Conservation (phyloP, 352 stramenopile species). For the Paralagenidium karlingii region DNA sequence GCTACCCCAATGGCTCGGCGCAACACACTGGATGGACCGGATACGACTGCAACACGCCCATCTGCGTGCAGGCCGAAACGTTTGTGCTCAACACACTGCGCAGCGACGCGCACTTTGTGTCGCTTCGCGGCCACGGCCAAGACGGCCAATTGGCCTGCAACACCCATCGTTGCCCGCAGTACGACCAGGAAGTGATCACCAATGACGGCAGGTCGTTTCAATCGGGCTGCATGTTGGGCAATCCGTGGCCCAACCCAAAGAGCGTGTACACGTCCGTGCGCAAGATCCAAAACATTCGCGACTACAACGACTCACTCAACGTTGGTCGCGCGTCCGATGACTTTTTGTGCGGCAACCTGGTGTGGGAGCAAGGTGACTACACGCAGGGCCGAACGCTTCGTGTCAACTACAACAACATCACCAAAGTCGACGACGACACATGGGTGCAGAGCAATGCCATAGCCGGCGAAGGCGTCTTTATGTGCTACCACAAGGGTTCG, state of each 20-base stretch:
- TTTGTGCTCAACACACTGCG: slow-evolving; percentile 85
- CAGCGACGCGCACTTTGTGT: slow-evolving; percentile 17
- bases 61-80: slow-evolving; percentile 86
- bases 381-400: slow-evolving; percentile 57
- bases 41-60: slow-evolving; percentile 94
- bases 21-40: slow-evolving; percentile 91
- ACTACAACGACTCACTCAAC: slow-evolving; percentile 45
- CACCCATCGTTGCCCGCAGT: slow-evolving; percentile 69
- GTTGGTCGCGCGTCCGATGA: slow-evolving; percentile 33
- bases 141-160: slow-evolving; percentile 20
- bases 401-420: slow-evolving; percentile 91
- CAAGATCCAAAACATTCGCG: slow-evolving; percentile 35
- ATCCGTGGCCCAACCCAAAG: slow-evolving; percentile 33
- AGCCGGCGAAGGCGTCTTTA: slow-evolving; percentile 89
- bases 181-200: slow-evolving; percentile 75
- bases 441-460: slow-evolving; percentile 49
- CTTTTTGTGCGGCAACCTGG: slow-evolving; percentile 76
- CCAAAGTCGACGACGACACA: slow-evolving; percentile 42
- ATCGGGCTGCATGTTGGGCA: slow-evolving; percentile 81
- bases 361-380: slow-evolving; percentile 92
- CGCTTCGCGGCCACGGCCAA: slow-evolving; percentile 47
- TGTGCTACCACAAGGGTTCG: slow-evolving; percentile 88
- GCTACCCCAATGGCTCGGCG: slow-evolving; percentile 80
- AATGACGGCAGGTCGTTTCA: slow-evolving; percentile 92
- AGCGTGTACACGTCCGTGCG: slow-evolving; percentile 15